phyloP scores from a whole-genome alignment of 495 filamentous ascomycete species.

The Xanthoparmelia taractica region DNA sequence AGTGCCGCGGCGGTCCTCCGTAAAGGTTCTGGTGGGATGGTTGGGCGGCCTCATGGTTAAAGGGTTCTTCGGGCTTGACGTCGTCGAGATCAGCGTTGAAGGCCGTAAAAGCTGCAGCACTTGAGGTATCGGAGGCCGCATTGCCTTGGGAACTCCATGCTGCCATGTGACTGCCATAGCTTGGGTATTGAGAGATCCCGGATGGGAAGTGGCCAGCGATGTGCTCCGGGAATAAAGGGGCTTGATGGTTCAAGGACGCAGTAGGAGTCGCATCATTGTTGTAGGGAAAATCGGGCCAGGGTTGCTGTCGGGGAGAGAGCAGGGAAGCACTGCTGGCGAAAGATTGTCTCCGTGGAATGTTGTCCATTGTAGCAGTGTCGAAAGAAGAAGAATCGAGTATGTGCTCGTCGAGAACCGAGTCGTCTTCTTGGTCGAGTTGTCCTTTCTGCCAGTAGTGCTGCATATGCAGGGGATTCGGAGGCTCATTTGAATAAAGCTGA shows the following conservation, averaged over 20 bases:
- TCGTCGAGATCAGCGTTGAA: slow-evolving; percentile 55
- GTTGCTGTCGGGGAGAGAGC: slow-evolving; percentile 66
- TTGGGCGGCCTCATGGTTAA: slow-evolving; percentile 42
- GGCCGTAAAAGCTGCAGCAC: slow-evolving; percentile 51
- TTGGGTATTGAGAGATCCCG: slow-evolving; percentile 12
- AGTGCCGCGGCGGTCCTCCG: slow-evolving; percentile 23
- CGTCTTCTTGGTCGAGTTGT: slow-evolving; percentile 25
- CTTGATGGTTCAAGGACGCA: slow-evolving; percentile 28
- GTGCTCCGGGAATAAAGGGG: slow-evolving; percentile 27
- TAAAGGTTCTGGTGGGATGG: slow-evolving; percentile 32
- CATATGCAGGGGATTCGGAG: slow-evolving; percentile 11
- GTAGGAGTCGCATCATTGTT: slow-evolving; percentile 25
- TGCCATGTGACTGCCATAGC: slow-evolving; percentile 20
- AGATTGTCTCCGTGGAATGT: slow-evolving; percentile 56
- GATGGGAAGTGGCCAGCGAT: slow-evolving; percentile 28
- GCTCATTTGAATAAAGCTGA: slow-evolving; percentile 14
- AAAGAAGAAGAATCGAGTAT: slow-evolving; percentile 67
- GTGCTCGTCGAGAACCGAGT: slow-evolving; percentile 75
- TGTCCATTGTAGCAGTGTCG: slow-evolving; percentile 60
- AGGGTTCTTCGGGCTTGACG: slow-evolving; percentile 38
- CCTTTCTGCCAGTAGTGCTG: slow-evolving; percentile 13
- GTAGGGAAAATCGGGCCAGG: slow-evolving; percentile 67
- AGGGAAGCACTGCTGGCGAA: slow-evolving; percentile 60
- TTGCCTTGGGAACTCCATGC: slow-evolving; percentile 30
- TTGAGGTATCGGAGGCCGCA: slow-evolving; percentile 54